Conservation (phyloP, 208 protist species). For the Trypanosoma mega region DNA sequence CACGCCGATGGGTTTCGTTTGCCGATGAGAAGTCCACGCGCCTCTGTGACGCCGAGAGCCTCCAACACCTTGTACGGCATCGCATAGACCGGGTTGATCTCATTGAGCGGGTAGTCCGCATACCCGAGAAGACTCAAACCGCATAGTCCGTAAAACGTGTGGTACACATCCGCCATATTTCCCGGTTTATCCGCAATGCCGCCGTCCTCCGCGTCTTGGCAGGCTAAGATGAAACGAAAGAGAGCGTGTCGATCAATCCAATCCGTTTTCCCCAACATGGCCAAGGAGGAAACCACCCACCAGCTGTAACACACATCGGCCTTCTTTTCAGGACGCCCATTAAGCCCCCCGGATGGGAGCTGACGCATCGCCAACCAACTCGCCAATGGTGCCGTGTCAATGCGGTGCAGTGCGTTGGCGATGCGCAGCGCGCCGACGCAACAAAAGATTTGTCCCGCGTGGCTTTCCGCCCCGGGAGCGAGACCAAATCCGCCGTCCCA, state of each 20-base stretch:
- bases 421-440: conserved; percentile 97
- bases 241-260: conserved; percentile 96
- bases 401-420: conserved; percentile 77
- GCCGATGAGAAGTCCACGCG: conserved; percentile 58
- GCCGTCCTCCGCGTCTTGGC: conserved; percentile 96
- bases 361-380: conserved; percentile 99
- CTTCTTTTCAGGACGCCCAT: conserved; percentile 99
- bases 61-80: conserved; percentile 83
- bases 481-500: conserved; percentile 99
- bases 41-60: conserved; percentile 43
- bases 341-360: conserved; percentile 96
- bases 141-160: conserved; percentile 99
- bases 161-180: conserved; percentile 98
- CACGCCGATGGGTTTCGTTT: no score
- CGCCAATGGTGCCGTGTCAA: conserved; percentile 93
- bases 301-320: conserved; percentile 99
- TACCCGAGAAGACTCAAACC: conserved; percentile 94
- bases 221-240: conserved; percentile 93
- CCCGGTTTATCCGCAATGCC: conserved; percentile 98
- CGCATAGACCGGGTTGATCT: conserved; percentile 91
- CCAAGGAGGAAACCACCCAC: conserved; percentile 98
- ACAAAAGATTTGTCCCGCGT: conserved; percentile 98
- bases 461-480: conserved; percentile 94
- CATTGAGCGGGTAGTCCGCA: conserved; percentile 50
- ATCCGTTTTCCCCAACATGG: conserved; percentile 87